Conservation (phyloP, 2,329 filamentous ascomycete species). For the Escovopsis weberi region DNA sequence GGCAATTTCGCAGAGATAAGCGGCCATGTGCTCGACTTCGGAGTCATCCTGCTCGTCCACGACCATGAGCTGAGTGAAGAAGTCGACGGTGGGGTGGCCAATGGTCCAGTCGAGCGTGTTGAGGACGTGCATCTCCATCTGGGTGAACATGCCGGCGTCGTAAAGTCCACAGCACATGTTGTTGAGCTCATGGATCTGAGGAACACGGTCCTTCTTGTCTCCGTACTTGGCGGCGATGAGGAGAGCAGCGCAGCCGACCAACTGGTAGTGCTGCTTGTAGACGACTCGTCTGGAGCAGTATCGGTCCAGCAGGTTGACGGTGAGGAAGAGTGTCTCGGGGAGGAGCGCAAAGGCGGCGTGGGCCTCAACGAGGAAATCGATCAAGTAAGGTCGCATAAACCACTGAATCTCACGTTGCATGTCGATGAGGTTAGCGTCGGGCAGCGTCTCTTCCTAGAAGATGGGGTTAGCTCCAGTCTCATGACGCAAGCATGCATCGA, state of each 20-base stretch:
- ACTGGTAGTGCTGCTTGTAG: slow-evolving; percentile 97
- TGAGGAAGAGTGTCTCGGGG: slow-evolving; percentile 89
- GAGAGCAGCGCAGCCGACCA: slow-evolving; percentile 89
- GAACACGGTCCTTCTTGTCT: slow-evolving; percentile 97
- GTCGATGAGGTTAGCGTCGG: slow-evolving; percentile 94
- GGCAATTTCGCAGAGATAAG: slow-evolving; percentile 89
- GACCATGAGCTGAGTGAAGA: slow-evolving; percentile 78
- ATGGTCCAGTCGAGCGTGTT: slow-evolving; percentile 95
- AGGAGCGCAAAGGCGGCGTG: slow-evolving; percentile 89
- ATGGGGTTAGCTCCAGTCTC: not conserved
- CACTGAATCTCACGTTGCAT: slow-evolving; percentile 99
- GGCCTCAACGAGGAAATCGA: slow-evolving; percentile 96
- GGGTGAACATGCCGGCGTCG: slow-evolving; percentile 98
- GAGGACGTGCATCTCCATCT: slow-evolving; percentile 99
- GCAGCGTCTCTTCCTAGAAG: slow-evolving; percentile 60
- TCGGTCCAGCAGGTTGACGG: slow-evolving; percentile 88
- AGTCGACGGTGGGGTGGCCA: slow-evolving; percentile 89
- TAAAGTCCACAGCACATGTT: slow-evolving; percentile 99
- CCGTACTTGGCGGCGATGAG: slow-evolving; percentile 97
- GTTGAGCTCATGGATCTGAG: slow-evolving; percentile 90
- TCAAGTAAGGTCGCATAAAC: slow-evolving; percentile 97
- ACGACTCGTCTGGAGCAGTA: slow-evolving; percentile 97
- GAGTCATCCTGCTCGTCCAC: slow-evolving; percentile 64
- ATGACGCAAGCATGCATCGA: no score
- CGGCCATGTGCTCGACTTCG: slow-evolving; percentile 87